Evolutionary conservation across 2,329 filamentous ascomycete species (phyloP).

Genomic region (Fusarium abutilonis): DNA sequence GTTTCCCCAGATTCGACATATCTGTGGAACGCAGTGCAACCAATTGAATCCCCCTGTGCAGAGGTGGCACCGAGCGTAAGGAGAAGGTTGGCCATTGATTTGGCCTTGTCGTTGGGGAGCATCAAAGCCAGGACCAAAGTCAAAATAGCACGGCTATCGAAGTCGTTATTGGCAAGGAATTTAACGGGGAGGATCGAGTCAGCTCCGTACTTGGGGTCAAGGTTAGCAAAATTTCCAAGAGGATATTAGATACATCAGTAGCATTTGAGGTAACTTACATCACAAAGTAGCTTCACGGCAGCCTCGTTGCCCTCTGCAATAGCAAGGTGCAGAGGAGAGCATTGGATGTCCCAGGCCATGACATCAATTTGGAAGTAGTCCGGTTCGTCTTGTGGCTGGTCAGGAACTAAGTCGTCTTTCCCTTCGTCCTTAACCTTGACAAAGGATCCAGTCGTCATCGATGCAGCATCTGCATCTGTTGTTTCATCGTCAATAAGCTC

Average conservation of each 20-base stretch:
- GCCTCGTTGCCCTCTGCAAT: conserved; percentile 77
- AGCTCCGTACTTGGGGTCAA: conserved; percentile 71
- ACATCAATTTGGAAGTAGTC: conserved; percentile 84
- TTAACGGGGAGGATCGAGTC: conserved; percentile 81
- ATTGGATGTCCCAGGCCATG: conserved; percentile 80
- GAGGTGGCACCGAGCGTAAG: conserved; percentile 76
- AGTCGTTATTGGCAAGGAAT: conserved; percentile 61
- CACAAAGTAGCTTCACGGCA: conserved; percentile 74
- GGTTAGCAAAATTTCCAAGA: conserved; percentile 12
- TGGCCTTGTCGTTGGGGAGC: conserved; percentile 70
- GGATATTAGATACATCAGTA: neutral
- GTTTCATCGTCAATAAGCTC: conserved; percentile 58
- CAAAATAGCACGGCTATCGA: conserved; percentile 69
- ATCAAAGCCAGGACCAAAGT: conserved; percentile 74
- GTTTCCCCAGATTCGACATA: conserved; percentile 63
- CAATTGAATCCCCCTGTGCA: conserved; percentile 74
- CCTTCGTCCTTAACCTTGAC: conserved; percentile 69
- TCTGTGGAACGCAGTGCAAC: conserved; percentile 73
- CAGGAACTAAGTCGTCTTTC: conserved; percentile 56
- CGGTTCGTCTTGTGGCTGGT: conserved; percentile 71
- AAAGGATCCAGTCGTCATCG: conserved; percentile 75
- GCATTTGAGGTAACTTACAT: conserved; percentile 51
- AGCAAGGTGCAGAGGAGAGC: conserved; percentile 80
- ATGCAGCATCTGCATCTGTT: conserved; percentile 61
- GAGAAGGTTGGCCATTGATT: conserved; percentile 71